Evolutionary conservation across 2,329 filamentous ascomycete genomes (phyloP).

Genomic region (Penicillium crustosum): DNA sequence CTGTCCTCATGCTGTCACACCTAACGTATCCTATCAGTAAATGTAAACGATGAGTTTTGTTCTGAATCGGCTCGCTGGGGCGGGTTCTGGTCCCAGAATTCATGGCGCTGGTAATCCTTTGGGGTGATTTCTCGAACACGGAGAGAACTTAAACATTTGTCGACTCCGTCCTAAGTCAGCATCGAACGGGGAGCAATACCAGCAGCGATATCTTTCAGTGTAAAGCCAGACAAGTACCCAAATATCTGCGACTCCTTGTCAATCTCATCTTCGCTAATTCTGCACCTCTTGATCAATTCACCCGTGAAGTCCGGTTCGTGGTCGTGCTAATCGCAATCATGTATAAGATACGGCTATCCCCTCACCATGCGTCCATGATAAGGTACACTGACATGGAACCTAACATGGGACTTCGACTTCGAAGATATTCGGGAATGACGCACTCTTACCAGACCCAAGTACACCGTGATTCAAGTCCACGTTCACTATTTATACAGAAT

Average conservation of each 20-base stretch:
- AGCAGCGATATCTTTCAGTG: too few species aligned
- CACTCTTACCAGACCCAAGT: not conserved
- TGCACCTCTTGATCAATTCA: too few species aligned
- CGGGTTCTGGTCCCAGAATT: not conserved
- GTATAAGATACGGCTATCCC: not conserved
- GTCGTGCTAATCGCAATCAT: not conserved
- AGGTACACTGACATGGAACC: not conserved
- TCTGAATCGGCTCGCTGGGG: too few species aligned
- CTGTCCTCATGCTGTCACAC: too few species aligned
- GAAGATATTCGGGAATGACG: not conserved
- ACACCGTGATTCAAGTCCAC: too few species aligned
- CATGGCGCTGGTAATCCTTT: not conserved
- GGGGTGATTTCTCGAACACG: too few species aligned
- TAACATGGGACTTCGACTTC: not conserved
- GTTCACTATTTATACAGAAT: too few species aligned
- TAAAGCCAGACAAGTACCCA: not conserved
- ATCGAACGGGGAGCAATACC: not conserved
- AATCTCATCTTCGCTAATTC: not conserved
- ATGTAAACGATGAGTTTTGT: too few species aligned
- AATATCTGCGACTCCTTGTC: not conserved
- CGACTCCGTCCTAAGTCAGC: not conserved
- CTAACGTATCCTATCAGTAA: too few species aligned
- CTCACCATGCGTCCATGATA: not conserved
- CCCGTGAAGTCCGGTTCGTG: not conserved
- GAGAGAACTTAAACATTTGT: not conserved